Evolutionary conservation across 768 basidiomycete genomes (phyloP).

Genomic region (Leucocoprinus leucothites): DNA sequence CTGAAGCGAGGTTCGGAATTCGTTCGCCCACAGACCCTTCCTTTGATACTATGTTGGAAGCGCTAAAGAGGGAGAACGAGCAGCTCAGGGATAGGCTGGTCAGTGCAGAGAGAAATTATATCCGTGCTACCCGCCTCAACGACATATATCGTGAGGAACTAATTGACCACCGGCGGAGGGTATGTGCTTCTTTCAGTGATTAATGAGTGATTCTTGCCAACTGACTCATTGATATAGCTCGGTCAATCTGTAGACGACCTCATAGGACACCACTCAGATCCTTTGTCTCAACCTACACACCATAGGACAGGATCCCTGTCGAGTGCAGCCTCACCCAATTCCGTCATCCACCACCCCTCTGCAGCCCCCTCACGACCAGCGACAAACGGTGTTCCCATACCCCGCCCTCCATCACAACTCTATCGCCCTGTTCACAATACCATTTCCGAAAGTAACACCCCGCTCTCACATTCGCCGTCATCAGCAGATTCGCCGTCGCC

Average conservation of each 20-base stretch:
- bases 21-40: constrained; percentile 35
- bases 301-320: constrained; percentile 40
- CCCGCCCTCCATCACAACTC: constrained; percentile 63
- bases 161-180: constrained; percentile 71
- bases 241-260: constrained; percentile 78
- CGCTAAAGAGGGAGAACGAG: constrained; percentile 79
- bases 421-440: constrained; percentile 47
- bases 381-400: constrained; percentile 68
- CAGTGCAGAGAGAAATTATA: constrained; percentile 75
- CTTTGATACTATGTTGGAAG: constrained; percentile 64
- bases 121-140: constrained; percentile 70
- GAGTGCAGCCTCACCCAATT: constrained; percentile 43
- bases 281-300: constrained; percentile 71
- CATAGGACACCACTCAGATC: constrained; percentile 67
- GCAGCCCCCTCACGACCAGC: constrained; percentile 13
- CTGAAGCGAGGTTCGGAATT: constrained; percentile 28
- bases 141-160: constrained; percentile 85
- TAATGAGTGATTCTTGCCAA: neutral
- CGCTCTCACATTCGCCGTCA: constrained; percentile 63
- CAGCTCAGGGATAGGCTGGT: constrained; percentile 61
- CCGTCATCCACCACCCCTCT: constrained; percentile 31
- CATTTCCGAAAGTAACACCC: constrained; percentile 54
- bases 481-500: constrained; percentile 67
- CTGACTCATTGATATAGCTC: constrained; percentile 39
- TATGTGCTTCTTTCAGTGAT: constrained; percentile 36